Base-by-base conservation (phyloP, 305 asterid genomes). In the Rubia peregrina region DNA sequence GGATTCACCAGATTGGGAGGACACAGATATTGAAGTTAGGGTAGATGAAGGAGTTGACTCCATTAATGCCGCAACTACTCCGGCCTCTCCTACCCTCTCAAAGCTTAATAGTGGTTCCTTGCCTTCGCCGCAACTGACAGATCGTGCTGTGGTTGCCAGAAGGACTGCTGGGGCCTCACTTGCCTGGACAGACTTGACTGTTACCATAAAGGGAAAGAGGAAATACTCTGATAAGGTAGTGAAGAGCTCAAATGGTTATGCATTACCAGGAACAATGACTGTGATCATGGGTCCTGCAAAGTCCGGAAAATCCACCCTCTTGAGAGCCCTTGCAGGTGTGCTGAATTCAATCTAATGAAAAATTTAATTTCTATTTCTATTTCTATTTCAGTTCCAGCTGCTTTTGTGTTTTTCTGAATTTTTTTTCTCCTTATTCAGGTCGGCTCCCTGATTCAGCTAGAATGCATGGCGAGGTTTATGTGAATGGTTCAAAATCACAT, bases 1-100 rank as follows among this genome's bases (percentile, higher is more conserved):
- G 85, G 99, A 95, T 78, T 95, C 99, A 8, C 99, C 97, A 0
- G 97, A 88, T 53, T 95, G 99, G 99, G 99, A 87, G 9, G 98
- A 92, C 72, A 89, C 96, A 0, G 95, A 94, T 65, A 74, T 86
- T 65, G 98, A 91, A 75, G 98, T 79, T 70, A 87, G 83, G 80
- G 86, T 87, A 67, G 97, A 91, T 55, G 97, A 86, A 69, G 96
- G 95, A 69, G 92, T 88, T 21, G 99, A 90, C 69, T 87, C 99
- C 71, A 86, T 90, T 46, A 83, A 89, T 71, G 79, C 89, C 11
- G 96, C 96, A 3, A 86, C 96, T 30, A 85, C 91, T 24, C 95
- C 97, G 0, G 83, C 77, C 63, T 91, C 99, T 41, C 98, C 99
- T 3, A 87, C 96, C 67, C 93, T 91, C 65, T 94, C 97, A 33